Evolutionary conservation across 129 eudicot genomes (phyloP).

Genomic region (Ambrosia artemisiifolia): DNA sequence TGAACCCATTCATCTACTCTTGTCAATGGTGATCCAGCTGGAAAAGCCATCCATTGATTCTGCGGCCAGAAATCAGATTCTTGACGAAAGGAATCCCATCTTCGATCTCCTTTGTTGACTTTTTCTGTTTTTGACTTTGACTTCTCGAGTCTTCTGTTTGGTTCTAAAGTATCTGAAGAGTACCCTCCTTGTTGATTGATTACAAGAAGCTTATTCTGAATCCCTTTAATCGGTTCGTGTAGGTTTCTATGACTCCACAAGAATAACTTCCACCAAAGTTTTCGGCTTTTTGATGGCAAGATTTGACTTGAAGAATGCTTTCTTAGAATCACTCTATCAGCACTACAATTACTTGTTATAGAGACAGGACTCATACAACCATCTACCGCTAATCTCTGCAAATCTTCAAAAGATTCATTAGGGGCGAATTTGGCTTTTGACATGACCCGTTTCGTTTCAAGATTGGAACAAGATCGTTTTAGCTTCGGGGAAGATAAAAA

Average conservation of each 20-base stretch:
- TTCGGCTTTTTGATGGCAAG: constrained; percentile 72
- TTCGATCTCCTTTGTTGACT: constrained; percentile 27
- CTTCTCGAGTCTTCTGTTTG: constrained; percentile 44
- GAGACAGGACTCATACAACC: constrained; percentile 52
- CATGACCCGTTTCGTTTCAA: constrained; percentile 45
- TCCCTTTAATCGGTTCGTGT: constrained; percentile 34
- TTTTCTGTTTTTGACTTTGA: constrained; percentile 29
- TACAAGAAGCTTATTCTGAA: constrained; percentile 14
- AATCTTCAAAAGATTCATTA: constrained; percentile 53
- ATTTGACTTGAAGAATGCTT: constrained; percentile 80
- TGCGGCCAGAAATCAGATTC: constrained; percentile 63
- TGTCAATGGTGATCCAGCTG: constrained; percentile 42
- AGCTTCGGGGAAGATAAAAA: constrained; percentile 58
- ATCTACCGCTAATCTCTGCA: constrained; percentile 42
- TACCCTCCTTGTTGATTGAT: constrained; percentile 72
- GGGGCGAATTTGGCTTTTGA: constrained; percentile 24
- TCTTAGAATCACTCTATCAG: constrained; percentile 74
- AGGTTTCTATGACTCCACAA: constrained; percentile 83
- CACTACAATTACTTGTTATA: constrained; percentile 43
- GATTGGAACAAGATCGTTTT: constrained; percentile 68
- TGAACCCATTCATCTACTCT: constrained; percentile 82
- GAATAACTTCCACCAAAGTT: constrained; percentile 86
- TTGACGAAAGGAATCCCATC: constrained; percentile 43
- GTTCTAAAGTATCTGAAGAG: constrained; percentile 70
- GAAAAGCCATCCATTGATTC: constrained; percentile 84